phyloP scores from a whole-genome alignment of 129 eudicot genomes.

The Dittrichia graveolens region DNA sequence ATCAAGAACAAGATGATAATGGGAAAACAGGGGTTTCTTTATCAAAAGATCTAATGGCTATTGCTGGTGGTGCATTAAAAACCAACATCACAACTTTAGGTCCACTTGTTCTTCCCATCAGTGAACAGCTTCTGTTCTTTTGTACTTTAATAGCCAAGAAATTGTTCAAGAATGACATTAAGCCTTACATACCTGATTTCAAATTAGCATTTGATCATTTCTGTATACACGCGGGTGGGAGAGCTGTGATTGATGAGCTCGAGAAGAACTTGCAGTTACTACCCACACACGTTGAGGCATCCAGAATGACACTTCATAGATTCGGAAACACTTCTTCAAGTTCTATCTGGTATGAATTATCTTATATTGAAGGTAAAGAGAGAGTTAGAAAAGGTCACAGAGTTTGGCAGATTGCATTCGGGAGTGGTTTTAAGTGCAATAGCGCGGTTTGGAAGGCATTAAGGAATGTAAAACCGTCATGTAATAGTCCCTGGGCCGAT shows the following conservation, averaged over 20 bases:
- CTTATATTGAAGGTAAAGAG: constrained; percentile 71
- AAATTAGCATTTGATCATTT: constrained; percentile 78
- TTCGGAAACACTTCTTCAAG: constrained; percentile 81
- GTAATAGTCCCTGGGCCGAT: constrained; percentile 64
- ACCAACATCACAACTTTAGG: constrained; percentile 74
- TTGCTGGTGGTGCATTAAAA: constrained; percentile 76
- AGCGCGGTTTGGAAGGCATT: constrained; percentile 83
- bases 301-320: constrained; percentile 73
- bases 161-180: constrained; percentile 43
- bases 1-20: constrained; percentile 59
- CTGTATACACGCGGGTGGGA: constrained; percentile 80
- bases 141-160: constrained; percentile 58
- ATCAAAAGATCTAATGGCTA: constrained; percentile 77
- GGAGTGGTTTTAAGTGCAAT: constrained; percentile 78
- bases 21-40: constrained; percentile 71
- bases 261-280: constrained; percentile 69
- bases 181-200: constrained; percentile 77
- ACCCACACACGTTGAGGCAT: constrained; percentile 67
- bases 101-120: constrained; percentile 71
- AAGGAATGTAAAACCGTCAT: constrained; percentile 52
- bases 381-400: constrained; percentile 57
- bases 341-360: constrained; percentile 78
- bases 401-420: constrained; percentile 84
- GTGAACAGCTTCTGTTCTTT: constrained; percentile 75
- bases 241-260: constrained; percentile 80